These are phyloP conservation scores for Coemansia sp. DNA, from an alignment of 192 early-diverging fungal species.

Conservation along the genomic window DNA sequence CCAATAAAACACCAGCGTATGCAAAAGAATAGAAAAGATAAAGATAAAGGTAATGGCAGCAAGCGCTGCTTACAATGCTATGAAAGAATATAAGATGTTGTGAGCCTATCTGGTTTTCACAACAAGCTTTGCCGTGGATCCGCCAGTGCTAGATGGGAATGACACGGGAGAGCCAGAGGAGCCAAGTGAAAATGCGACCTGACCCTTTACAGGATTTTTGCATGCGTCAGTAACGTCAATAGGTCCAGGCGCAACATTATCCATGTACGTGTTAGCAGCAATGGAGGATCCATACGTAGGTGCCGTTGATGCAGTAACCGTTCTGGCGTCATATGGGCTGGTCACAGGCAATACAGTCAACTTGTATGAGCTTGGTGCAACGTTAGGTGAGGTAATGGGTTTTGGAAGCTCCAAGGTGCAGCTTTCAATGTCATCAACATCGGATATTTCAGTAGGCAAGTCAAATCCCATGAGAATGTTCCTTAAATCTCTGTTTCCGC, in stretches of 20 bases:
- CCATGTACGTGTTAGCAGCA: conserved; percentile 16
- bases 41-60: neutral
- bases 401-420: conserved; percentile 25
- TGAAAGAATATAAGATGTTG: neutral
- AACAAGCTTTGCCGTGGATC: conserved; percentile 25
- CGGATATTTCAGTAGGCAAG: conserved; percentile 9
- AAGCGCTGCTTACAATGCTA: neutral
- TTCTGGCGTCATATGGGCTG: conserved; percentile 16
- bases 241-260: conserved; percentile 13
- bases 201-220: conserved; percentile 15
- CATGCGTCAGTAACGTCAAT: conserved; percentile 33
- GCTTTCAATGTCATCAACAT: conserved; percentile 15
- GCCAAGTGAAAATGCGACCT: conserved; percentile 21
- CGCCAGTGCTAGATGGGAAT: conserved; percentile 28
- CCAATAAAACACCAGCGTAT: neutral
- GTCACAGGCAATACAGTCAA: conserved; percentile 11
- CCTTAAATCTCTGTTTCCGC: conserved; percentile 32
- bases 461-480: conserved; percentile 42
- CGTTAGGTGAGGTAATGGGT: conserved; percentile 3
- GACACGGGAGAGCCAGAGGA: conserved; percentile 17
- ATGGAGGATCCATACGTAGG: conserved; percentile 7
- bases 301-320: conserved; percentile 26
- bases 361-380: conserved; percentile 18
- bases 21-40: neutral
- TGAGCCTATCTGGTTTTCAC: conserved; percentile 13